Evolutionary conservation across 345 rosid species (phyloP).

Genomic region (Mercurialis annua): DNA sequence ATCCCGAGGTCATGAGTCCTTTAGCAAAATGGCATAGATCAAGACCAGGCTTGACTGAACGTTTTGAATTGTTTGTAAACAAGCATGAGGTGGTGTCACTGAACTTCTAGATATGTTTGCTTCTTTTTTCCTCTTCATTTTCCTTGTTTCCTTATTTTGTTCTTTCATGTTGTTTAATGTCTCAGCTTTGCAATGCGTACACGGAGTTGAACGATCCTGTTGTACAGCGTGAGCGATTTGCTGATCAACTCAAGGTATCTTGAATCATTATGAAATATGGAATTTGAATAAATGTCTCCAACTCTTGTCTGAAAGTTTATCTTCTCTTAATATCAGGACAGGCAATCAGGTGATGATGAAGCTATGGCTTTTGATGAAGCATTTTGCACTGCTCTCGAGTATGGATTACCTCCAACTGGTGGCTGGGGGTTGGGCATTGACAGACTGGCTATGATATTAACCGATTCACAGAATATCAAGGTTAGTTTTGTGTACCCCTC

Average conservation of each 20-base stretch:
- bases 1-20: constrained; percentile 89
- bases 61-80: constrained; percentile 89
- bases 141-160: too few relatives aligned
- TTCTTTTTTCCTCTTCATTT: neutral
- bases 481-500: constrained; percentile 24
- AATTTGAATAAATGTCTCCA: neutral
- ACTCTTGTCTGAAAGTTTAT: neutral
- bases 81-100: constrained; percentile 64
- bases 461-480: constrained; percentile 97
- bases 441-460: constrained; percentile 79
- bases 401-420: constrained; percentile 90
- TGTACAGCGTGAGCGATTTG: constrained; percentile 89
- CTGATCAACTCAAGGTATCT: constrained; percentile 85
- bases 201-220: constrained; percentile 96
- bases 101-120: neutral
- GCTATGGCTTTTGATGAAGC: constrained; percentile 97
- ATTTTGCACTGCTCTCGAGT: constrained; percentile 81
- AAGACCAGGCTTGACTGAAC: constrained; percentile 69
- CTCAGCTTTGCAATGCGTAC: constrained; percentile 88
- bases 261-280: neutral
- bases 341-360: constrained; percentile 96
- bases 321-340: constrained; percentile 41
- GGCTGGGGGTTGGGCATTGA: constrained; percentile 98
- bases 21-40: constrained; percentile 88
- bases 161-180: constrained; percentile 4